phyloP scores from a whole-genome alignment of 176 grass and related monocot species.

The Alloteropsis semialata region DNA sequence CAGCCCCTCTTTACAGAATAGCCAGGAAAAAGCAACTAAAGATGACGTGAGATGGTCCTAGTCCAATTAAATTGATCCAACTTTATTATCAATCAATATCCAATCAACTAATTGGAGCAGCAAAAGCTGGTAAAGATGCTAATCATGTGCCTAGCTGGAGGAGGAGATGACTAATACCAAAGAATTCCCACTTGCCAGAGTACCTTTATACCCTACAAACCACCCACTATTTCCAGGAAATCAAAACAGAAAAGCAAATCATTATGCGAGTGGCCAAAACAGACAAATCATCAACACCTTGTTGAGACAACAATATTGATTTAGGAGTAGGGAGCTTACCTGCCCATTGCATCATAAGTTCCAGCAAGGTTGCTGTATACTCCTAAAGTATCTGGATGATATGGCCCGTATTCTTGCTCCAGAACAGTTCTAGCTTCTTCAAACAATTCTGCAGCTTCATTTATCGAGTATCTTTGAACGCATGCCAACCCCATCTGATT shows the following conservation, averaged over 20 bases:
- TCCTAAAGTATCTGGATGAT: slow-evolving; percentile 88
- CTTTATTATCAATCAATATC: slow-evolving; percentile 47
- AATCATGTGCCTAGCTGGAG: slow-evolving; percentile 42
- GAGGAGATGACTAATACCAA: not conserved
- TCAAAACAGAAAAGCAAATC: not conserved
- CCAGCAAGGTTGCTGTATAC: slow-evolving; percentile 97
- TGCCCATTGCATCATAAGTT: slow-evolving; percentile 97
- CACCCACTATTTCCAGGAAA: slow-evolving; percentile 1
- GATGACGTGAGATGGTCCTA: slow-evolving; percentile 36
- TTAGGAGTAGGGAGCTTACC: slow-evolving; percentile 50
- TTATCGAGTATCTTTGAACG: slow-evolving; percentile 80
- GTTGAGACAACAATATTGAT: not conserved
- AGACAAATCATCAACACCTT: not conserved
- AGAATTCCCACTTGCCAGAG: slow-evolving; percentile 18
- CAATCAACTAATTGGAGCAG: slow-evolving; percentile 29
- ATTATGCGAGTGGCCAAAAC: not conserved
- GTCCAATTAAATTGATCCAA: slow-evolving; percentile 46
- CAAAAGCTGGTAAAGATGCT: slow-evolving; percentile 31
- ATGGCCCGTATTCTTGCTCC: slow-evolving; percentile 88
- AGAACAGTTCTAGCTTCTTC: slow-evolving; percentile 91
- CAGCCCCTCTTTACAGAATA: slow-evolving; percentile 29
- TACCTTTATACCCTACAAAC: slow-evolving; percentile 31
- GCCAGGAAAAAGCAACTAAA: slow-evolving; percentile 44
- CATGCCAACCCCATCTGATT: slow-evolving; percentile 93
- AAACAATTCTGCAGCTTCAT: slow-evolving; percentile 81